Conservation (phyloP, 805 yeast genomes). For the Kazachstania kunashirensis region DNA sequence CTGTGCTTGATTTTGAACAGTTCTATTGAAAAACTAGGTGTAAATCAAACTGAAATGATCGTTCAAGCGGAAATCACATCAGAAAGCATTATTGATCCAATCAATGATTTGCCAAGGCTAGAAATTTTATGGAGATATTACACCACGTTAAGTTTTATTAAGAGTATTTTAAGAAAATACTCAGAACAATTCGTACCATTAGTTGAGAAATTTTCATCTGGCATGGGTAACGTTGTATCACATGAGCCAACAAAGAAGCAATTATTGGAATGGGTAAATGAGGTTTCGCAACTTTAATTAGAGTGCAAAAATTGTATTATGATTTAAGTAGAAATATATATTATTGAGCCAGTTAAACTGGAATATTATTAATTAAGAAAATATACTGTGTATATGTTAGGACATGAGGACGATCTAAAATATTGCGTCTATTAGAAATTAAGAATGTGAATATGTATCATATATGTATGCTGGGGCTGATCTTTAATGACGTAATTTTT, state of each 20-base stretch:
- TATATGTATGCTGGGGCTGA: no score
- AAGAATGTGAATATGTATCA: no score
- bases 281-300: constrained; percentile 20
- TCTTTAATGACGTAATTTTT: no score
- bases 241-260: constrained; percentile 27
- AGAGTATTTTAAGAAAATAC: constrained; percentile 35
- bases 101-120: constrained; percentile 22
- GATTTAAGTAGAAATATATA: no score
- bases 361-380: no score
- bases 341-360: no score
- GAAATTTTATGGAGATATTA: constrained; percentile 38
- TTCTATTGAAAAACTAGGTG: constrained; percentile 14
- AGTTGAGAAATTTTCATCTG: constrained; percentile 26
- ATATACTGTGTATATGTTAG: no score
- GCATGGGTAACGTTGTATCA: constrained; percentile 26
- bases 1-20: constrained; percentile 18
- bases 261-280: constrained; percentile 29
- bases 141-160: constrained; percentile 30
- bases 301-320: not conserved
- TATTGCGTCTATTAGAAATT: no score
- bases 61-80: constrained; percentile 12
- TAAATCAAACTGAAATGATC: constrained; percentile 11
- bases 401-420: no score
- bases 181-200: constrained; percentile 35
- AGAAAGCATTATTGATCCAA: constrained; percentile 19